Conservation (phyloP, 2,329 filamentous ascomycete species). For the Neophaeococcomyces mojaviensis region DNA sequence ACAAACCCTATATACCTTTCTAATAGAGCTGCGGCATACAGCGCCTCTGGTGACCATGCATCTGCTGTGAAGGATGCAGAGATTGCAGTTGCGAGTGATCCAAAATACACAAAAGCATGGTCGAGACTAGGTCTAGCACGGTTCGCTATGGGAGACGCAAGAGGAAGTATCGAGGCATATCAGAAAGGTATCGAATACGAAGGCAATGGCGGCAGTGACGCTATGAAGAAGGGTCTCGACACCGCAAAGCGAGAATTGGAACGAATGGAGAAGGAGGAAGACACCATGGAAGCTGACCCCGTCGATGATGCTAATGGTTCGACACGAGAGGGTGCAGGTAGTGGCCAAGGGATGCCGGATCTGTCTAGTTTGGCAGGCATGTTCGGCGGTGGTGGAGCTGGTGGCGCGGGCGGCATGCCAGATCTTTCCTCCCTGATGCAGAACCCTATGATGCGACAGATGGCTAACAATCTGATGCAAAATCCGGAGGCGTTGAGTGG, state of each 20-base stretch:
- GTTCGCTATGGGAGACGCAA: conserved; percentile 84
- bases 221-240: conserved; percentile 95
- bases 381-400: conserved; percentile 54
- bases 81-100: conserved; percentile 78
- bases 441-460: conserved; percentile 96
- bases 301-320: conserved; percentile 44
- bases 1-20: conserved; percentile 93
- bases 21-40: conserved; percentile 92
- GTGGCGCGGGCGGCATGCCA: conserved; percentile 71
- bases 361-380: conserved; percentile 63
- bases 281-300: conserved; percentile 43
- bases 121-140: conserved; percentile 82
- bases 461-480: conserved; percentile 96
- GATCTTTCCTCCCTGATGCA: conserved; percentile 82
- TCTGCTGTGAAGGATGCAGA: conserved; percentile 82
- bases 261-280: conserved; percentile 58
- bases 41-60: conserved; percentile 73
- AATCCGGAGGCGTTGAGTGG: conserved; percentile 89
- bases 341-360: conserved; percentile 55
- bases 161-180: conserved; percentile 92
- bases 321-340: conserved; percentile 31
- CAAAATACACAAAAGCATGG: conserved; percentile 96
- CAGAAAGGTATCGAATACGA: conserved; percentile 86
- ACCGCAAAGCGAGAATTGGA: conserved; percentile 83
- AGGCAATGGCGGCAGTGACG: conserved; percentile 86